phyloP scores from a whole-genome alignment of 129 eudicot species.

The Centella asiatica region DNA sequence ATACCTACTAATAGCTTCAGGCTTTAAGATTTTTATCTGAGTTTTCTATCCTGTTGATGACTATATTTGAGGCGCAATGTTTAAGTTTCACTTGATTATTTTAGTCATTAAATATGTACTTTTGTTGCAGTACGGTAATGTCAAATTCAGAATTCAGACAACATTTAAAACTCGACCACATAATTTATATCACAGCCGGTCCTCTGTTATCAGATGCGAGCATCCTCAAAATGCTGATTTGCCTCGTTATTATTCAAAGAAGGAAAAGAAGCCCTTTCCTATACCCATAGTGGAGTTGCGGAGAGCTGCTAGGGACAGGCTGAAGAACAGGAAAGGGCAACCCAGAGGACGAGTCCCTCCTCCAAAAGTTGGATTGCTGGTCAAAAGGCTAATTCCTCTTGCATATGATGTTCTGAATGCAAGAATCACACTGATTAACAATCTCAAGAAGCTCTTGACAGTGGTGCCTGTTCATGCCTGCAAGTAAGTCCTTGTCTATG shows the following conservation, averaged over 20 bases:
- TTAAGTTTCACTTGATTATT: not conserved
- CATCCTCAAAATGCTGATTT: conserved; percentile 89
- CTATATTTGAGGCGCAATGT: not conserved
- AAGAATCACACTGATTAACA: conserved; percentile 64
- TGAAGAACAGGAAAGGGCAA: conserved; percentile 54
- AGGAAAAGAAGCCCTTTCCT: conserved; percentile 88
- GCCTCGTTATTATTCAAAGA: conserved; percentile 69
- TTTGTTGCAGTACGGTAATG: conserved; percentile 39
- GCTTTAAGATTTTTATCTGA: not conserved
- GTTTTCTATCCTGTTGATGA: not conserved
- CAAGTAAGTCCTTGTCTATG: conserved; percentile 53
- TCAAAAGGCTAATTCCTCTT: conserved; percentile 64
- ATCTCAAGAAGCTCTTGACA: conserved; percentile 68
- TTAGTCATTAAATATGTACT: not conserved
- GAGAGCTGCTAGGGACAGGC: conserved; percentile 86
- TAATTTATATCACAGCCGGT: conserved; percentile 16
- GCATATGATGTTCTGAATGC: conserved; percentile 77
- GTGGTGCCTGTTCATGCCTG: conserved; percentile 79
- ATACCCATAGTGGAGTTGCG: conserved; percentile 83
- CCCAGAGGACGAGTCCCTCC: conserved; percentile 64
- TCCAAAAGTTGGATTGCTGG: conserved; percentile 75
- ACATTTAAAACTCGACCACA: conserved; percentile 14
- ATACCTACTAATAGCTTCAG: not conserved
- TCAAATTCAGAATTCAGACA: conserved; percentile 23
- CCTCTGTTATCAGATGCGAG: conserved; percentile 41